Evolutionary conservation across 2,329 filamentous ascomycete species (phyloP).

Genomic region (Cercospora zeae-maydis): DNA sequence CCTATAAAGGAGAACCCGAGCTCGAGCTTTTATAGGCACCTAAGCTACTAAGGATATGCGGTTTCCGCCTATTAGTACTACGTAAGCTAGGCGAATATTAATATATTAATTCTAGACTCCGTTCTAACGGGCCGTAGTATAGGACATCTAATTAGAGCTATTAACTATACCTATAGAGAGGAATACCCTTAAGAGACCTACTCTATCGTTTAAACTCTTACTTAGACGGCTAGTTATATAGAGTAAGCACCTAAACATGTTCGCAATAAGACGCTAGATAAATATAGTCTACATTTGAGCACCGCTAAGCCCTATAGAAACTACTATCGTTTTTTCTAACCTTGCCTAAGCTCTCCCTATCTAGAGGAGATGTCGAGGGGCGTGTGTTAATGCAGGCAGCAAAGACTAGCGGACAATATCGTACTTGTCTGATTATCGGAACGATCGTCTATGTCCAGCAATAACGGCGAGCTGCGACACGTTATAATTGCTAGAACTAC

Average conservation of each 20-base stretch:
- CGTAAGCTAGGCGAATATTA: too few relatives aligned
- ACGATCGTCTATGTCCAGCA: neutral
- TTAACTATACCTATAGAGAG: too few relatives aligned
- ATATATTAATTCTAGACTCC: neutral
- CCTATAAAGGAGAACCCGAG: too few relatives aligned
- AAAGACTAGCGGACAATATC: neutral
- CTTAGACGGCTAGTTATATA: neutral
- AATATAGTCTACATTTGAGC: neutral
- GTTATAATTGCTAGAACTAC: conserved; percentile 16
- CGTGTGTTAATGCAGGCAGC: neutral
- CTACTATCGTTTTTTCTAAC: neutral
- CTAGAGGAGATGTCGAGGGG: neutral
- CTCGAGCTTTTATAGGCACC: too few relatives aligned
- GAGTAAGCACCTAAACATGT: too few relatives aligned
- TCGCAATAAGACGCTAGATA: neutral
- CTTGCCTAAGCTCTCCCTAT: neutral
- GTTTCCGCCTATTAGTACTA: too few relatives aligned
- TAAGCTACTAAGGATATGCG: too few relatives aligned
- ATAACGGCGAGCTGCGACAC: conserved; percentile 2
- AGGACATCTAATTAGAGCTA: too few relatives aligned
- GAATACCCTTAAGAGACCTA: too few relatives aligned
- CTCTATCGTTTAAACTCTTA: neutral
- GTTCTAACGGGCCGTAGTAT: neutral
- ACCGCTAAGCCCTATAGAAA: neutral
- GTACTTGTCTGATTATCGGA: neutral